These are phyloP conservation scores for Fonsecaea pedrosoi DNA, from an alignment of 2,329 filamentous ascomycete genomes.

Conservation along the genomic window DNA sequence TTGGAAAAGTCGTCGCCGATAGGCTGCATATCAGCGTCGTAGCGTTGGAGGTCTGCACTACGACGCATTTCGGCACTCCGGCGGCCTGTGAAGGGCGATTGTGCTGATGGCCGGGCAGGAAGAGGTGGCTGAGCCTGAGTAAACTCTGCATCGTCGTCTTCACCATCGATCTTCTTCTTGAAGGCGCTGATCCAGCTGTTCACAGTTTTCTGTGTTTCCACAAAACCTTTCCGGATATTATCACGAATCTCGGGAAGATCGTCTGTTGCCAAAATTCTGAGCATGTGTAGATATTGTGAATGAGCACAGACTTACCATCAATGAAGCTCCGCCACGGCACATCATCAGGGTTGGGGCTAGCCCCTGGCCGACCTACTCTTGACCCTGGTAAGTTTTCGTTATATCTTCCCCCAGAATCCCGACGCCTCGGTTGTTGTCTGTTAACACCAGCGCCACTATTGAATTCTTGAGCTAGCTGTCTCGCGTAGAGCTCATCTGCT, in stretches of 20 bases:
- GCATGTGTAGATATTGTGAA: conserved; percentile 30
- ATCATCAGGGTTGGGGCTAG: conserved; percentile 56
- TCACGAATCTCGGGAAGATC: conserved; percentile 92
- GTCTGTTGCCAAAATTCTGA: conserved; percentile 58
- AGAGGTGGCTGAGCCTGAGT: conserved; percentile 43
- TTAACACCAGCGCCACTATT: conserved; percentile 51
- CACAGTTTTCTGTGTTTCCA: conserved; percentile 90
- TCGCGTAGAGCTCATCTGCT: conserved; percentile 87
- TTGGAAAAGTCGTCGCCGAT: conserved; percentile 85
- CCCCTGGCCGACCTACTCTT: conserved; percentile 42
- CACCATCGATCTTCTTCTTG: conserved; percentile 92
- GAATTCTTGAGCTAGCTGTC: conserved; percentile 91
- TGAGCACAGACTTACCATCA: conserved; percentile 62
- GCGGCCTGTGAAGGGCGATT: conserved; percentile 49
- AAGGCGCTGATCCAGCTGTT: conserved; percentile 91
- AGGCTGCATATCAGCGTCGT: conserved; percentile 92
- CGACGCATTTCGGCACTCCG: conserved; percentile 70
- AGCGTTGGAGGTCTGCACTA: conserved; percentile 87
- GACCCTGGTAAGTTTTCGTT: conserved; percentile 42
- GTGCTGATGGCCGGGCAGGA: conserved; percentile 47
- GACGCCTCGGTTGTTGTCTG: conserved; percentile 39
- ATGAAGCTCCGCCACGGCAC: conserved; percentile 77
- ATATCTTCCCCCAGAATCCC: conserved; percentile 36
- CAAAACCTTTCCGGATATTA: conserved; percentile 91
- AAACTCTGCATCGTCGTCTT: conserved; percentile 75